phyloP scores from a whole-genome alignment of 2,329 filamentous ascomycete genomes.

The Talaromyces sp. region DNA sequence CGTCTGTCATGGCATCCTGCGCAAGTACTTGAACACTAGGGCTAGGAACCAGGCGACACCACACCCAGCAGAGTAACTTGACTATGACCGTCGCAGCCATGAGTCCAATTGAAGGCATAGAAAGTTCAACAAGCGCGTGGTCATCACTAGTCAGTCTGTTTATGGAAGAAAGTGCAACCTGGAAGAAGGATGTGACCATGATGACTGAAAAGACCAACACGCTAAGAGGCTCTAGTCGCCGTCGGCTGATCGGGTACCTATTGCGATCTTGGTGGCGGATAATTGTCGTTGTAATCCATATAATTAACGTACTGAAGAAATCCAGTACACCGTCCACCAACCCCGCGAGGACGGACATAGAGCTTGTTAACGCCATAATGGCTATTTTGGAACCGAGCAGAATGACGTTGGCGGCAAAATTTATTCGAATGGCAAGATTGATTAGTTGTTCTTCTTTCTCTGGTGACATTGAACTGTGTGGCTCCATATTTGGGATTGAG shows the following conservation, averaged over 20 bases:
- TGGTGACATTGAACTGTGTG: slow-evolving; percentile 50
- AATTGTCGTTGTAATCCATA: slow-evolving; percentile 62
- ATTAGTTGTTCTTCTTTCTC: slow-evolving; percentile 76
- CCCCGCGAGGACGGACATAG: slow-evolving; percentile 66
- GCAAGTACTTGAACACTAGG: slow-evolving; percentile 81
- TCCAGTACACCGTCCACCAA: slow-evolving; percentile 69
- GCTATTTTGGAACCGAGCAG: slow-evolving; percentile 75
- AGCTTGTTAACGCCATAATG: slow-evolving; percentile 75
- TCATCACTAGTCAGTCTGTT: slow-evolving; percentile 60
- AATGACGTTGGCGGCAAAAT: slow-evolving; percentile 75
- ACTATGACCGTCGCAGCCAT: slow-evolving; percentile 81
- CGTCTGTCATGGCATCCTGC: slow-evolving; percentile 71
- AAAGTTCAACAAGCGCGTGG: slow-evolving; percentile 71
- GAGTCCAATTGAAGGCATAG: slow-evolving; percentile 72
- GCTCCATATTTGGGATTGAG: slow-evolving; percentile 46
- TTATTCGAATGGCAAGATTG: slow-evolving; percentile 84
- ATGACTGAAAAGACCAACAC: slow-evolving; percentile 68
- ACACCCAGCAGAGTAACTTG: slow-evolving; percentile 81
- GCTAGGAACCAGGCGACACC: slow-evolving; percentile 84
- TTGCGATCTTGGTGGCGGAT: slow-evolving; percentile 63
- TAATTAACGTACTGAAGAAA: slow-evolving; percentile 65
- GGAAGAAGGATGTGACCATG: slow-evolving; percentile 68
- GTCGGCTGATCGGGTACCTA: slow-evolving; percentile 66
- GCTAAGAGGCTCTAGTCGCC: slow-evolving; percentile 65
- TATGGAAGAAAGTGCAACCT: slow-evolving; percentile 63